phyloP scores from a whole-genome alignment of 2,329 filamentous ascomycete species.

The Thermomyces lanuginosus region DNA sequence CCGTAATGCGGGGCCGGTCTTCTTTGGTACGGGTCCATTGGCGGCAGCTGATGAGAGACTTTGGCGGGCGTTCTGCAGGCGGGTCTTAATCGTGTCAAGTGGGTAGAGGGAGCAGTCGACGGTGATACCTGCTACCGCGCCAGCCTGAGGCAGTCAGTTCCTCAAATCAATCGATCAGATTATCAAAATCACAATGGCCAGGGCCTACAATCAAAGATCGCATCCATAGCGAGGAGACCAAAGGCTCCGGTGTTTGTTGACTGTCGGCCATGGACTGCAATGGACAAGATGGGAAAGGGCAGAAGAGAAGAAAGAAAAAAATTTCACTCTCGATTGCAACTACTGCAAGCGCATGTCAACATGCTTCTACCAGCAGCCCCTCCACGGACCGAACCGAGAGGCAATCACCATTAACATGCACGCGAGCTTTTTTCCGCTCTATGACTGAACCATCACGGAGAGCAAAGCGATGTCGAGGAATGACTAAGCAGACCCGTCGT shows the following conservation, averaged over 20 bases:
- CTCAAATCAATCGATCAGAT: not conserved
- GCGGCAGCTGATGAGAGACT: conserved; percentile 30
- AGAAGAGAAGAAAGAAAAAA: conserved; percentile 1
- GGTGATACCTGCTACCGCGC: conserved; percentile 81
- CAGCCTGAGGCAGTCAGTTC: conserved; percentile 38
- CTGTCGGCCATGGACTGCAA: conserved; percentile 11
- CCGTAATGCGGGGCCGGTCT: conserved; percentile 54
- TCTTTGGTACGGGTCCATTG: conserved; percentile 26
- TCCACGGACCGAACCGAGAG: too few species aligned
- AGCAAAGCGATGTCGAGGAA: too few species aligned
- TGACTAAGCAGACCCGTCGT: too few species aligned
- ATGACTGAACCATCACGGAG: too few species aligned
- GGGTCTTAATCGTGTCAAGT: conserved; percentile 96
- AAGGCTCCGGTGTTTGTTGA: conserved; percentile 16
- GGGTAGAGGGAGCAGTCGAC: conserved; percentile 95
- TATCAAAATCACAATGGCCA: not conserved
- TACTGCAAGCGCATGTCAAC: too few species aligned
- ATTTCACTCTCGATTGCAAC: too few species aligned
- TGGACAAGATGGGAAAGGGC: not conserved
- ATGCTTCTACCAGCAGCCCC: too few species aligned
- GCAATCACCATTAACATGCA: too few species aligned
- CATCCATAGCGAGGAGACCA: conserved; percentile 28
- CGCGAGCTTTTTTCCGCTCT: too few species aligned
- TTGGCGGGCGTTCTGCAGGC: conserved; percentile 53
- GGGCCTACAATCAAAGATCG: conserved; percentile 15